Base-by-base conservation (phyloP, 345 rosid genomes). In the Hevea brasiliensis region DNA sequence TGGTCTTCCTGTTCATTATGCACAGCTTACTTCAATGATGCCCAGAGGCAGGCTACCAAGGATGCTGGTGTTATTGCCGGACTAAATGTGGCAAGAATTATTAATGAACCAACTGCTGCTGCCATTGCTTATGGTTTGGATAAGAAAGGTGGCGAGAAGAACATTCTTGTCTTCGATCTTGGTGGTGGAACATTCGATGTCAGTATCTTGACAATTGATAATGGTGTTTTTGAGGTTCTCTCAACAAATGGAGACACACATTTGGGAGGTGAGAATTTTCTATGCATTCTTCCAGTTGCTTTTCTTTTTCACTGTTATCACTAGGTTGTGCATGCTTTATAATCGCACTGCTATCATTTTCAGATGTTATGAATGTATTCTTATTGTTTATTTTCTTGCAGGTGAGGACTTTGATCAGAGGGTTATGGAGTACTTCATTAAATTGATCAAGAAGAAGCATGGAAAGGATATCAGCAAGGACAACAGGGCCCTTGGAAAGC, bases 361-460 rank as follows among this genome's bases (percentile, higher is more conserved):
- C 37, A 15, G 14, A 47, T 32, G 44, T 14, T 10, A 1, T 45
- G 18, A 17, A 32, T 17, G 27, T n/a, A n/a, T 35, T 24, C 45
- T 42, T 8, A 13, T 64, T 9, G 53, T 37, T 21, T 17, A 4
- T 24, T 40, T 14, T 1, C 21, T 27, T n/a, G 1, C 13, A 71
- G 80, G 77, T 29, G 79, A 76, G 83, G 80, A 76, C 50, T 72
- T 80, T 35, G 83, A 80, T 72, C 83, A 72, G 63, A 76, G 83
- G 41, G 35, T 72, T 21, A 80, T 80, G 83, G 79, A 72, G 37
- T 72, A 72, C 67, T 80, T 80, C 37, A 80, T 80, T 40, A 80
- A 80, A 40, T 41, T 76, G 71, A 72, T 72, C 42, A 80, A 67
- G 74, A 80, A 80, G 71, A 80, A 80, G 75, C 63, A 80, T 40